phyloP scores from a whole-genome alignment of 208 protist genomes.

The Kentomonas sorsogonicus region DNA sequence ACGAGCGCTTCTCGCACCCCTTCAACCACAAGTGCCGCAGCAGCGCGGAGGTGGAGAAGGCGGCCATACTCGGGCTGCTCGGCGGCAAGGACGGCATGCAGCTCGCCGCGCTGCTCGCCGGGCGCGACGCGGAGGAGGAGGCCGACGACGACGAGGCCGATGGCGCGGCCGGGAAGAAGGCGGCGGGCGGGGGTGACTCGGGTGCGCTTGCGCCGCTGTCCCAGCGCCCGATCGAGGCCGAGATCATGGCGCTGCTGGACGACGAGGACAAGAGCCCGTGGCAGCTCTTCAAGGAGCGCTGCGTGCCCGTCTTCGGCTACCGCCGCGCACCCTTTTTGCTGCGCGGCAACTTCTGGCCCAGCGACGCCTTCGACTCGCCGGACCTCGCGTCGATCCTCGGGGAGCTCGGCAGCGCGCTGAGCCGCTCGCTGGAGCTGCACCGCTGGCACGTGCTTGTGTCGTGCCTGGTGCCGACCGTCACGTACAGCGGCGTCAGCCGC shows the following conservation, averaged over 20 bases:
- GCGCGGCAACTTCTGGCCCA: slow-evolving; percentile 86
- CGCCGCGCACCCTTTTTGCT: slow-evolving; percentile 78
- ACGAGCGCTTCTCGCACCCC: slow-evolving; percentile 81
- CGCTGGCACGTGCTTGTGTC: slow-evolving; percentile 82
- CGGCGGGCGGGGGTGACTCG: no score
- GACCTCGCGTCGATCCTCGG: slow-evolving; percentile 68
- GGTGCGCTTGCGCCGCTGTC: no score
- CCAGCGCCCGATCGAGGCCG: slow-evolving; percentile 23
- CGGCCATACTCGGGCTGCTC: slow-evolving; percentile 64
- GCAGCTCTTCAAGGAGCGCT: slow-evolving; percentile 84
- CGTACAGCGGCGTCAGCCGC: slow-evolving; percentile 72
- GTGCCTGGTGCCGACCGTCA: slow-evolving; percentile 76
- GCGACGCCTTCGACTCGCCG: slow-evolving; percentile 77
- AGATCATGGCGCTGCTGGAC: slow-evolving; percentile 54
- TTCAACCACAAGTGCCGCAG: slow-evolving; percentile 85
- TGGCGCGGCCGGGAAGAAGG: no score
- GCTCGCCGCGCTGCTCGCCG: not conserved
- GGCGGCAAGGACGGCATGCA: slow-evolving; percentile 16
- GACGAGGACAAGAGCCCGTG: slow-evolving; percentile 83
- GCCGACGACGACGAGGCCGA: no score
- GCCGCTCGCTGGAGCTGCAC: slow-evolving; percentile 77
- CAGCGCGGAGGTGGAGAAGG: slow-evolving; percentile 55
- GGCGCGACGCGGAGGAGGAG: not conserved
- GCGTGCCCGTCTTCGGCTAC: slow-evolving; percentile 68
- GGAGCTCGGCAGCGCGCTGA: slow-evolving; percentile 63